phyloP scores from a whole-genome alignment of 1,284 basidiomycete genomes.

The Cryptococcus sp. region DNA sequence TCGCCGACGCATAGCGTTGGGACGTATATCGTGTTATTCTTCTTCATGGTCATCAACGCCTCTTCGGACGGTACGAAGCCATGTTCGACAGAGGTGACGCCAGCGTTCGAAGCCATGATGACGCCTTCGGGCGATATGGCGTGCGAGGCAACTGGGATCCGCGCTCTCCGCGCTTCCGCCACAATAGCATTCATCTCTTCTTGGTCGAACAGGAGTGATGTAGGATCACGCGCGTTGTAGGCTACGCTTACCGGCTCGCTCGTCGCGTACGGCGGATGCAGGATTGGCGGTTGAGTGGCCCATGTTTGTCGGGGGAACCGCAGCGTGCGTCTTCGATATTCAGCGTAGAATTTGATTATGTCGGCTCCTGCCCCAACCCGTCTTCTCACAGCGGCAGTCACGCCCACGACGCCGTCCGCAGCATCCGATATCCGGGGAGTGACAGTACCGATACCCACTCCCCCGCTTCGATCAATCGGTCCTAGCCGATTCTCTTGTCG shows the following conservation, averaged over 20 bases:
- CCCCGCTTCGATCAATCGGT: too few species aligned
- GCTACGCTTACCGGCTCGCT: slow-evolving; percentile 6
- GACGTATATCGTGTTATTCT: slow-evolving; percentile 56
- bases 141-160: slow-evolving; percentile 62
- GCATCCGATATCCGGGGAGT: slow-evolving; percentile 12
- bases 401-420: slow-evolving; percentile 61
- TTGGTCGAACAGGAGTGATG: slow-evolving; percentile 57
- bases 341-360: slow-evolving; percentile 53
- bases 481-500: slow-evolving; percentile 19
- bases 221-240: slow-evolving; percentile 60
- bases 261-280: slow-evolving; percentile 7
- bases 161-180: slow-evolving; percentile 60
- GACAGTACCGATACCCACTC: slow-evolving; percentile 3
- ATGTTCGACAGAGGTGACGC: slow-evolving; percentile 61
- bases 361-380: slow-evolving; percentile 70
- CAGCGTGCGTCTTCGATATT: slow-evolving; percentile 55
- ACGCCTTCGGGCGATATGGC: slow-evolving; percentile 56
- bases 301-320: slow-evolving; percentile 13
- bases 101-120: slow-evolving; percentile 48
- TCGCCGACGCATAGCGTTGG: slow-evolving; percentile 60
- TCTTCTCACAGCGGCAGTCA: slow-evolving; percentile 61
- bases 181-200: slow-evolving; percentile 61
- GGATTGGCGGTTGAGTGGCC: slow-evolving; percentile 7
- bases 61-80: slow-evolving; percentile 36
- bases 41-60: slow-evolving; percentile 31